phyloP scores from a whole-genome alignment of 2,329 filamentous ascomycete genomes.

The Tolypocladium endophyticum region DNA sequence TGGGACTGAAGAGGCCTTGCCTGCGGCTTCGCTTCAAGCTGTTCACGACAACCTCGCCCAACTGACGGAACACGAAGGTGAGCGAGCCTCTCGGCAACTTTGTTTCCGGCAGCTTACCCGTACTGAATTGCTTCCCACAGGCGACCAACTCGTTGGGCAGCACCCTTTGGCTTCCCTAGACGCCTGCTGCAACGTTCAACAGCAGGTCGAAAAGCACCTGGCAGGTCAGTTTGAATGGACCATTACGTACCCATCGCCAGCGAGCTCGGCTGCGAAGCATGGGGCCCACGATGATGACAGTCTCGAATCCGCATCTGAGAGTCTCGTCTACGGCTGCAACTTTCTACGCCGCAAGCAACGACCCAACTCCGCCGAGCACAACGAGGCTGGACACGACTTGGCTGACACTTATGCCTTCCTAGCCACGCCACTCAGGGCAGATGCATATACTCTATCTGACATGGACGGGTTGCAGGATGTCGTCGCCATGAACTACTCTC shows the following conservation, averaged over 20 bases:
- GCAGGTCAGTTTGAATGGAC: conserved; percentile 42
- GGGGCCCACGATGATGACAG: conserved; percentile 5
- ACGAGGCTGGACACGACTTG: conserved; percentile 3
- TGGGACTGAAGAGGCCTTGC: neutral
- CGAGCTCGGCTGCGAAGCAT: conserved; percentile 10
- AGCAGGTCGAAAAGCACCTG: conserved; percentile 30
- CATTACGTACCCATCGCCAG: conserved; percentile 25
- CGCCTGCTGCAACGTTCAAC: conserved; percentile 12
- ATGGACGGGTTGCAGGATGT: conserved; percentile 8
- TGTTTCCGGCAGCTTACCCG: neutral
- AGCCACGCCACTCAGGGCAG: conserved; percentile 30
- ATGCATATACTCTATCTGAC: conserved; percentile 9
- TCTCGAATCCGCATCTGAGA: neutral
- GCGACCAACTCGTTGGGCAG: neutral
- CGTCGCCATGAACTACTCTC: neutral
- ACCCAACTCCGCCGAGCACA: conserved; percentile 9
- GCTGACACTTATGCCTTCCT: conserved; percentile 35
- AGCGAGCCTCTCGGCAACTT: neutral
- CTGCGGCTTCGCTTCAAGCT: neutral
- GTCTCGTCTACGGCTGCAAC: conserved; percentile 40
- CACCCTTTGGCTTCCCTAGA: conserved; percentile 15
- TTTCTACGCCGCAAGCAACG: conserved; percentile 28
- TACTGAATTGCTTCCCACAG: neutral
- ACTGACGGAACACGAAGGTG: neutral
- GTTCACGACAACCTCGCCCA: neutral